These are phyloP conservation scores for Claviceps lovelessii DNA, from an alignment of 2,329 filamentous ascomycete genomes.

Conservation along the genomic window DNA sequence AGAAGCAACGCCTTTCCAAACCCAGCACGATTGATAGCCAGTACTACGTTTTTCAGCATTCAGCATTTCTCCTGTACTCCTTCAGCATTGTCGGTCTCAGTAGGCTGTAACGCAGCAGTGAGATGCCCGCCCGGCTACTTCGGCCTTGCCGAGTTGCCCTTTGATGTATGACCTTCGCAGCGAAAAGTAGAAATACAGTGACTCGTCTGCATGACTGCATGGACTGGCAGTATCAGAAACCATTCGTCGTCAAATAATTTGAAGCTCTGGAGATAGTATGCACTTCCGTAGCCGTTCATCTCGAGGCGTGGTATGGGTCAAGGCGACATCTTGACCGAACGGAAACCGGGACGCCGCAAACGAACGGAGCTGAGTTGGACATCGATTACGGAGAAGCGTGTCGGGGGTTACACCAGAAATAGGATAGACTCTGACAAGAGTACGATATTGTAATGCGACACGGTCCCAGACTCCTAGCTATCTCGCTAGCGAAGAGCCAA, in stretches of 20 bases:
- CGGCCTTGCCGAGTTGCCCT: not conserved
- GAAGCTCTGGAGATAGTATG: no score
- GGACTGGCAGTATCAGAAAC: not conserved
- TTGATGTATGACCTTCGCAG: not conserved
- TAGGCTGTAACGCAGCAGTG: not conserved
- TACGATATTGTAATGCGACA: not conserved
- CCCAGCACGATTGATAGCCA: not conserved
- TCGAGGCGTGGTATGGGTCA: not conserved
- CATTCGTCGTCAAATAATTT: not conserved
- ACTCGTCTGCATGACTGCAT: not conserved
- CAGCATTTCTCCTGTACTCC: not conserved
- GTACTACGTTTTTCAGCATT: not conserved
- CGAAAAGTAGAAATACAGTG: not conserved
- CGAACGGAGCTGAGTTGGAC: not conserved
- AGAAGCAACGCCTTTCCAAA: not conserved
- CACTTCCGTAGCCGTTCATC: not conserved
- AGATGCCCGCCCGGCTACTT: not conserved
- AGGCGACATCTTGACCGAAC: not conserved
- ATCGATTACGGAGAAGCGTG: not conserved
- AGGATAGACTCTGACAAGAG: not conserved
- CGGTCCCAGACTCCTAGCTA: not conserved
- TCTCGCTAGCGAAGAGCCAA: conserved; percentile 1
- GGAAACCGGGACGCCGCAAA: not conserved
- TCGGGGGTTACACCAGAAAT: not conserved
- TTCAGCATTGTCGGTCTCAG: not conserved